Evolutionary conservation across 2,329 filamentous ascomycete species (phyloP), one percentile per base, ranked within the genome.

Genomic region (Coniella lustricola): DNA sequence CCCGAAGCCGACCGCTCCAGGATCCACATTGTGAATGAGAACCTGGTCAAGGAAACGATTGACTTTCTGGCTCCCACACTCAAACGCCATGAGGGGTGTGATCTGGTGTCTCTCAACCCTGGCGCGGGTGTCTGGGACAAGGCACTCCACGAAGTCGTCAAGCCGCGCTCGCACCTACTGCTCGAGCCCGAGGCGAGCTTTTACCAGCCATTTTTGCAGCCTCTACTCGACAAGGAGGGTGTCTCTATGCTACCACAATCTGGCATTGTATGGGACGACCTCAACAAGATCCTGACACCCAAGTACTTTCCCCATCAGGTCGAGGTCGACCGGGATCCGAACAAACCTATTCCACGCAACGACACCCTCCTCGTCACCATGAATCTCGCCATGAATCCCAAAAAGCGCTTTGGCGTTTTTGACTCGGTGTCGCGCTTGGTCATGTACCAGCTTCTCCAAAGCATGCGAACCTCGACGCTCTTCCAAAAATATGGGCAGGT

Each of bases 101-200:
- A 95, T 59, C 76, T 97, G 38, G 71, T 98, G 58, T 91, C 97
- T 61, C 71, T 95, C 48, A 88, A 90, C 63, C 91, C 91, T 0
- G 90, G 90, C 13, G 70, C 70, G 1, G 88, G 90, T 8, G 46
- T 95, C 2, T 93, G 85, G 80, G 95, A 90, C 31, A 71, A 72
- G 22, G 87, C 84, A 58, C 71, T 97, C 1, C 82, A 95, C 61
- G 74, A 87, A 0, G 69, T 77, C 39, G 72, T 98, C 7, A 69
- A 88, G 58, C 91, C 91, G 4, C 82, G 89, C 49, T 82, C 79
- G 4, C 93, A 98, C 68, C 69, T 96, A 38, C 72, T 98, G 36
- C 74, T 96, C 65, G 90, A 97, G 60, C 81, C 83, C 3, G 77
- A 87, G 31, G 63, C 67, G 2, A 65, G 71, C 0, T 58, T 75